Evolutionary conservation across 345 rosid genomes (phyloP).

Genomic region (Corymbia maculata): DNA sequence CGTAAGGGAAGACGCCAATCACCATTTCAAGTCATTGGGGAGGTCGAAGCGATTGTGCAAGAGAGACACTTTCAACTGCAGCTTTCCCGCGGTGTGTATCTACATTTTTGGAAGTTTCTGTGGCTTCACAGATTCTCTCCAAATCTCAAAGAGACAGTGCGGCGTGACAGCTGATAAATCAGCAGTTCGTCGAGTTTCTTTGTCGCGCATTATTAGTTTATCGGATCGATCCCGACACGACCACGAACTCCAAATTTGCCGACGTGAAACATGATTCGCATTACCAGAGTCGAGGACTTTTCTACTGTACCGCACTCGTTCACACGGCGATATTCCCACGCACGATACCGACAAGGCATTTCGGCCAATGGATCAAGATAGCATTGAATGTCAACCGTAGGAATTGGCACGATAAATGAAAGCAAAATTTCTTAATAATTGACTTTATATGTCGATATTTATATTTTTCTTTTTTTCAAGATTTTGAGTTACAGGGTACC

Average conservation of each 20-base stretch:
- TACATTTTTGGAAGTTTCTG: not conserved
- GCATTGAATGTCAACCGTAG: not conserved
- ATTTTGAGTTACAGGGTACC: not conserved
- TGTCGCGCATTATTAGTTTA: not conserved
- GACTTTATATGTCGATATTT: too few relatives aligned
- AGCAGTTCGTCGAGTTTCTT: not conserved
- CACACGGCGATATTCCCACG: not conserved
- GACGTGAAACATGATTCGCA: not conserved
- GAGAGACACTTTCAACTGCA: not conserved
- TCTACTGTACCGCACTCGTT: not conserved
- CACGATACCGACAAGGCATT: not conserved
- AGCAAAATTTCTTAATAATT: not conserved
- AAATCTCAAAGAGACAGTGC: not conserved
- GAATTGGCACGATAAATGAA: not conserved
- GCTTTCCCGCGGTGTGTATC: not conserved
- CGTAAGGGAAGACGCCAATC: not conserved
- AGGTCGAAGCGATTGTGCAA: not conserved
- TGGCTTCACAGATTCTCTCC: not conserved
- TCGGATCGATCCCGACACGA: not conserved
- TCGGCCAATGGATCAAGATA: not conserved
- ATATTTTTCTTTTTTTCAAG: too few relatives aligned
- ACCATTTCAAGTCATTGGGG: not conserved
- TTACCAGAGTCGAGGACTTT: not conserved
- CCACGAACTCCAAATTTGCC: not conserved
- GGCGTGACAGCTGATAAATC: not conserved